A percentile compares a stretch with the other conserved stretches of the same genome.
These are phyloP conservation scores for Solanum habrochaites DNA, from an alignment of 257 asterid genomes.

Conservation along the genomic window DNA sequence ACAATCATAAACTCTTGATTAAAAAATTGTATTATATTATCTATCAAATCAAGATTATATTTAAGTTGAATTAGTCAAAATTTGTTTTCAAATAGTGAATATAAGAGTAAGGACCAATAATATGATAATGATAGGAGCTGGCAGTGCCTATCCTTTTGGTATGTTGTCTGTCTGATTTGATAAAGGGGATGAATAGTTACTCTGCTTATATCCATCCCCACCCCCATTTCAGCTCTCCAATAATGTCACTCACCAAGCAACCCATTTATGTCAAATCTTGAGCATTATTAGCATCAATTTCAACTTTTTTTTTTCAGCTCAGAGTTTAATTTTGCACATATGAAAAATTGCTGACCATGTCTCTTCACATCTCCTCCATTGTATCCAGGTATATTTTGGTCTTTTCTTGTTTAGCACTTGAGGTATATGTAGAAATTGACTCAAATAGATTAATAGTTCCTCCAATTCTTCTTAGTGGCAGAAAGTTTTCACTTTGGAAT, in stretches of 20 bases:
- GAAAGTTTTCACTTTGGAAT: not conserved
- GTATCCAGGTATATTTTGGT: constrained; percentile 15
- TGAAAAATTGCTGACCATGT: not conserved
- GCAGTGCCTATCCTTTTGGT: not conserved
- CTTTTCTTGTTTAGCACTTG: not conserved
- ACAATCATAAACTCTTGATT: no score
- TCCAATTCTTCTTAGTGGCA: not conserved
- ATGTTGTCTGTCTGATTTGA: not conserved
- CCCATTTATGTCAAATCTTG: not conserved
- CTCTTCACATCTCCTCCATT: not conserved
- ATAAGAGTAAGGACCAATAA: not conserved
- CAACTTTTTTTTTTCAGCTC: not conserved
- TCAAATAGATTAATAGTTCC: not conserved
- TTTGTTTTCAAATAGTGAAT: no score
- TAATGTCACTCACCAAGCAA: not conserved
- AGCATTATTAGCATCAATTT: not conserved
- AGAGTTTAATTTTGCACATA: not conserved
- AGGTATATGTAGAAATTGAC: not conserved
- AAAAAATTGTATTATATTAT: no score
- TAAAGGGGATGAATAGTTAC: not conserved
- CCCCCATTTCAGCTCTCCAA: not conserved
- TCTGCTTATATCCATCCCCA: not conserved
- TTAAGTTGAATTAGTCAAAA: no score
- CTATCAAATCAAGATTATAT: fast-evolving
- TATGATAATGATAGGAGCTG: not conserved